Conservation (phyloP, 2,329 filamentous ascomycete species). For the Triangularia verruculosa region DNA sequence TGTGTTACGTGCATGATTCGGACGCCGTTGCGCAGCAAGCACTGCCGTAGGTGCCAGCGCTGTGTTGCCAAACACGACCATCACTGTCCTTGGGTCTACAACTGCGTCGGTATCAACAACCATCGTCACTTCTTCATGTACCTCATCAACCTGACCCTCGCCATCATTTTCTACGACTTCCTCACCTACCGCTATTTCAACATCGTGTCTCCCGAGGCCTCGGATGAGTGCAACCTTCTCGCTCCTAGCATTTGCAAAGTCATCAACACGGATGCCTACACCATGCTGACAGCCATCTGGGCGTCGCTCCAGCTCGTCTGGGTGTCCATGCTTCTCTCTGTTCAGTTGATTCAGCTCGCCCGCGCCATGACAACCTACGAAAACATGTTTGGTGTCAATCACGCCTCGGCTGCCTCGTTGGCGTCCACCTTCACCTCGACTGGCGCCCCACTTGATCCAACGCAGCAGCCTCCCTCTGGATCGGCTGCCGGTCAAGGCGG, state of each 20-base stretch:
- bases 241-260: constrained; percentile 71
- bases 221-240: constrained; percentile 68
- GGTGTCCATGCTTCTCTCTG: constrained; percentile 95
- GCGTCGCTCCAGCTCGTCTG: constrained; percentile 80
- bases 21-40: constrained; percentile 89
- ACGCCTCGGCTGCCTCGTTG: constrained; percentile 54
- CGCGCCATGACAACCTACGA: constrained; percentile 95
- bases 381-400: constrained; percentile 81
- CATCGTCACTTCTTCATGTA: constrained; percentile 95
- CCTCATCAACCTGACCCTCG: constrained; percentile 71
- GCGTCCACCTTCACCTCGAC: constrained; percentile 77
- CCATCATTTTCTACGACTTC: constrained; percentile 69
- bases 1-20: constrained; percentile 94
- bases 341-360: constrained; percentile 89
- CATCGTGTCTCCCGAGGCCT: constrained; percentile 47
- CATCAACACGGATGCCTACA: constrained; percentile 79
- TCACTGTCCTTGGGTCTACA: constrained; percentile 97
- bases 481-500: constrained; percentile 47
- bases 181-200: constrained; percentile 71
- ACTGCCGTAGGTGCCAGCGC: constrained; percentile 85
- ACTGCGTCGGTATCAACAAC: constrained; percentile 94
- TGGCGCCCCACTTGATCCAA: constrained; percentile 65
- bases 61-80: constrained; percentile 97
- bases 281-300: constrained; percentile 77
- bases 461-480: constrained; percentile 57